Percentiles rank a stretch among this genome's conserved stretches.
phyloP scores from a whole-genome alignment of 495 filamentous ascomycete species.

The Haplographium delicatum region DNA sequence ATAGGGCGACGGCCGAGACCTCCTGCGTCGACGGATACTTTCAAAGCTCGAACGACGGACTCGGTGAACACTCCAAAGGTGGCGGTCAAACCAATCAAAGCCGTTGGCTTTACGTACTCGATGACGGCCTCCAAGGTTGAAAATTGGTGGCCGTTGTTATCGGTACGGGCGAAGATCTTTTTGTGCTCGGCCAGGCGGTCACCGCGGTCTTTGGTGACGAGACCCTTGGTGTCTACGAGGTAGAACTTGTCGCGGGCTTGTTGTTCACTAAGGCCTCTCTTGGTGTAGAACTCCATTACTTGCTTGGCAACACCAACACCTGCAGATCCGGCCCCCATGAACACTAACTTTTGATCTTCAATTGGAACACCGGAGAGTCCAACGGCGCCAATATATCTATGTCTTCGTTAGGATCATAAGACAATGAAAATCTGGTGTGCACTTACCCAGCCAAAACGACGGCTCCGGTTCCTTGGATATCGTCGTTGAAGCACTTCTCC shows the following conservation, averaged over 20 bases:
- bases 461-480: conserved; percentile 96
- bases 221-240: conserved; percentile 94
- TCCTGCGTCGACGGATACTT: conserved; percentile 54
- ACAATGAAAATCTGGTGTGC: not conserved
- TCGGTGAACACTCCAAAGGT: conserved; percentile 93
- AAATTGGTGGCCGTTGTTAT: conserved; percentile 90
- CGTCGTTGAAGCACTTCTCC: conserved; percentile 94
- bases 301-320: conserved; percentile 97
- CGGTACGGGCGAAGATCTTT: conserved; percentile 88
- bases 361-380: conserved; percentile 80
- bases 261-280: conserved; percentile 87
- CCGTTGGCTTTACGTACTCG: conserved; percentile 89
- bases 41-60: conserved; percentile 76
- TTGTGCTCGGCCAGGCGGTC: conserved; percentile 96
- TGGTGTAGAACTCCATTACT: conserved; percentile 91
- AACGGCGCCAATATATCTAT: conserved; percentile 82
- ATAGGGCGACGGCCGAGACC: conserved; percentile 76
- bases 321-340: conserved; percentile 92
- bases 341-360: conserved; percentile 89
- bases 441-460: conserved; percentile 81
- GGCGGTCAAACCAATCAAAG: conserved; percentile 90
- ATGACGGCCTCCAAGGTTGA: conserved; percentile 86
- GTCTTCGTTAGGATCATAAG: conserved; percentile 11
- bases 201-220: conserved; percentile 89
- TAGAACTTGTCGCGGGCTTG: conserved; percentile 89